These are phyloP conservation scores for Malania oleifera DNA, from an alignment of 164 flowering plant genomes.

Conservation along the genomic window DNA sequence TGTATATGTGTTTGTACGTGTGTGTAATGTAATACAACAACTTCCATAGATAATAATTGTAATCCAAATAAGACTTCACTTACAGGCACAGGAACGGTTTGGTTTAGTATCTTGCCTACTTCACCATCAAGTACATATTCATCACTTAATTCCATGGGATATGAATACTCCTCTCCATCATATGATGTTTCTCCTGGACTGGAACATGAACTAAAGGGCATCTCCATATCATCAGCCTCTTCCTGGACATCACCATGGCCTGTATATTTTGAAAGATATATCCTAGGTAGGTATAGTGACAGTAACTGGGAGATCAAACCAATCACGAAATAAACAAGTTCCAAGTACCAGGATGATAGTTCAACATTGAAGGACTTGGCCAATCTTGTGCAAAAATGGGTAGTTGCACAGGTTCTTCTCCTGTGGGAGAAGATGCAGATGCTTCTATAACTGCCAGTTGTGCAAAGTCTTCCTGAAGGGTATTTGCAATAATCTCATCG, in stretches of 20 bases:
- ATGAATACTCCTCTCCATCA: conserved; percentile 52
- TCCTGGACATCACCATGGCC: conserved; percentile 40
- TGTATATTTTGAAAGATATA: conserved; percentile 15
- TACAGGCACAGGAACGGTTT: conserved; percentile 79
- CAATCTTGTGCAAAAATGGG: conserved; percentile 23
- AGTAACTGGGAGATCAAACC: not conserved
- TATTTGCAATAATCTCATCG: conserved; percentile 36
- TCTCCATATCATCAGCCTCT: conserved; percentile 41
- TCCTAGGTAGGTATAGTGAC: too few relatives aligned
- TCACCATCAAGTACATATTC: conserved; percentile 68
- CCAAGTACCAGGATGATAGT: conserved; percentile 23
- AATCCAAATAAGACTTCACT: conserved; percentile 23
- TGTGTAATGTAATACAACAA: too few relatives aligned
- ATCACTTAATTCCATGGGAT: conserved; percentile 50
- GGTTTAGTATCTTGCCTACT: conserved; percentile 69
- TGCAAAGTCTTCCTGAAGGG: conserved; percentile 40
- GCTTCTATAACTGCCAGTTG: conserved; percentile 29
- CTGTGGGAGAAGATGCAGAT: conserved; percentile 13
- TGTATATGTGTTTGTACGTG: too few relatives aligned
- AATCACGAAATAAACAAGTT: not conserved
- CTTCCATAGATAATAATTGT: too few relatives aligned
- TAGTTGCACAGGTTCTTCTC: conserved; percentile 22
- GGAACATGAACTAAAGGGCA: conserved; percentile 53
- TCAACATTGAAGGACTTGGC: conserved; percentile 17
- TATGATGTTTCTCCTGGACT: conserved; percentile 49